Base-by-base conservation (phyloP, 1,284 basidiomycete species). In the Rhodotorula sp. region DNA sequence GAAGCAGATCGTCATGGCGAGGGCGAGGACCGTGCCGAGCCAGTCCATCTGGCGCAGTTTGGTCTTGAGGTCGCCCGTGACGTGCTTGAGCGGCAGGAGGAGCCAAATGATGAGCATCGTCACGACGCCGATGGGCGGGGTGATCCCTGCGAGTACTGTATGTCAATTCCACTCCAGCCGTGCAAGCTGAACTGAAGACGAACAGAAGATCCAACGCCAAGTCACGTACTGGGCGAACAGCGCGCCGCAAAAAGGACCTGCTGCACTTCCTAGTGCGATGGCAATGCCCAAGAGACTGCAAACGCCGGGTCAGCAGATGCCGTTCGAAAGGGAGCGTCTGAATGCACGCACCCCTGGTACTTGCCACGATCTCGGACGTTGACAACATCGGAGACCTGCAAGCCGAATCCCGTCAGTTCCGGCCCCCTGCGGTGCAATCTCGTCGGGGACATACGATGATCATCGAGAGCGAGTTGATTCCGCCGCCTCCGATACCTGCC, bases 401-500 rank as follows among this genome's bases (percentile, higher is more conserved):
- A 42, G 13, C 13, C 25, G n/a, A 34, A 34, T 34, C 34, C 34
- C 34, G 34, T 34, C 34, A 34, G 34, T 34, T 34, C 34, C 34
- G 34, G 34, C 34, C 34, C 34, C 34, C 34, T 34, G 34, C 34
- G 34, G 34, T 34, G 34, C 34, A 34, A 34, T 34, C 34, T 5
- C 34, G 34, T 34, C 34, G 34, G 46, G 13, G 27, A 19, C 58
- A 17, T 23, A 82, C 81, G 59, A 84, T 81, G 62, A 83, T 80
- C 73, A 82, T 84, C 2, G 80, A 71, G 76, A 84, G 81, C 42
- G 80, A 79, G 61, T 82, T 83, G 63, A 84, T 77, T 17, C 83
- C 83, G 46, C 83, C 83, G 25, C 83, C 83, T 19, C 83, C 83
- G 27, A 83, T 80, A 70, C 83, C 83, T 13, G 81, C 80, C 21